Evolutionary conservation across 306 rosid species (phyloP).

Genomic region (Trichosanthes cucumerina): DNA sequence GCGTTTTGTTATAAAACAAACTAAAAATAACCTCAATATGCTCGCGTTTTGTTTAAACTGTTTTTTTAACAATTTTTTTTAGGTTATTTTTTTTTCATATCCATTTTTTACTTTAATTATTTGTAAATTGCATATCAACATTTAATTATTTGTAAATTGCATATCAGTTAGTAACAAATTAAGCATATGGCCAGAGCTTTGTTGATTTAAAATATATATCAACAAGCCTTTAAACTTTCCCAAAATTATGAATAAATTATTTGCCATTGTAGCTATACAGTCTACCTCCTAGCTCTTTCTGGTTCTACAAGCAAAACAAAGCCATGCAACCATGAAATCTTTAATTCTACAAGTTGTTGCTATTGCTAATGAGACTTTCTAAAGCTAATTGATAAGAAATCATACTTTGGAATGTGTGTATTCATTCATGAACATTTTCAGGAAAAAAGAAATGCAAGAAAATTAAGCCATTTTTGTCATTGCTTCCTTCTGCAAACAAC

Average conservation of each 20-base stretch:
- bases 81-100: too few species aligned
- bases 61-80: too few species aligned
- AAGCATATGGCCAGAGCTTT: neutral
- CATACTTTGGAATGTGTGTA: neutral
- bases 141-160: too few species aligned
- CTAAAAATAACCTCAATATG: too few species aligned
- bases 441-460: neutral
- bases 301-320: neutral
- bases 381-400: neutral
- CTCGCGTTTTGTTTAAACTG: too few species aligned
- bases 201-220: too few species aligned
- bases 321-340: neutral
- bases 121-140: too few species aligned
- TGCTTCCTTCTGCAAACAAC: neutral
- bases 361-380: neutral
- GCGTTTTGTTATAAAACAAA: too few species aligned
- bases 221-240: neutral
- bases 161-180: too few species aligned
- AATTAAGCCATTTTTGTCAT: neutral
- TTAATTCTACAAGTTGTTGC: neutral
- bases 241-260: slow-evolving; percentile 2
- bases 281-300: neutral
- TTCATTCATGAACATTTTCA: neutral
- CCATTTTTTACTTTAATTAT: too few species aligned
- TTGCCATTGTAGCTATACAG: neutral